A percentile compares a stretch with the other conserved stretches of the same genome.
These are phyloP conservation scores for Fusarium proliferatum DNA, from an alignment of 2,329 filamentous ascomycete genomes.

Conservation along the genomic window DNA sequence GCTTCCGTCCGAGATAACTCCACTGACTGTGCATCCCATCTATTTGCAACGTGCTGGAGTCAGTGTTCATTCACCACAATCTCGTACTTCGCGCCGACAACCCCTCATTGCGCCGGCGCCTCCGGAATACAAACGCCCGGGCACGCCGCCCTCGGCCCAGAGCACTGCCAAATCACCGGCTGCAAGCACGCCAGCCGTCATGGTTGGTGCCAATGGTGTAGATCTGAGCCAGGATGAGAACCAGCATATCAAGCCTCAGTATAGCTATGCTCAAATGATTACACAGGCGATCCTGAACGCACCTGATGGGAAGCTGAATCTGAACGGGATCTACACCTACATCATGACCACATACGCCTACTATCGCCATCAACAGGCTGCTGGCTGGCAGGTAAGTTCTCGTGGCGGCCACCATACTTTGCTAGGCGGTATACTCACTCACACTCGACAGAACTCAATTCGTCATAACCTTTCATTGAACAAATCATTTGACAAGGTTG, in stretches of 20 bases:
- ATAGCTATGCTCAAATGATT: conserved; percentile 96
- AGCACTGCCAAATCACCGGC: conserved; percentile 49
- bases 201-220: conserved; percentile 63
- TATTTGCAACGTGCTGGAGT: conserved; percentile 77
- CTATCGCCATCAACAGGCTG: conserved; percentile 80
- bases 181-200: conserved; percentile 51
- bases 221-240: conserved; percentile 86
- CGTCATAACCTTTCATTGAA: conserved; percentile 96
- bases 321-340: conserved; percentile 93
- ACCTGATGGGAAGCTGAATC: conserved; percentile 85
- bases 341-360: conserved; percentile 94
- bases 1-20: conserved; percentile 77
- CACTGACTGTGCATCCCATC: conserved; percentile 73
- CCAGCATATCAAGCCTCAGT: conserved; percentile 93
- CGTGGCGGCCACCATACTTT: background rate
- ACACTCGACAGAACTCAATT: conserved; percentile 80
- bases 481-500: conserved; percentile 93
- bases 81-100: conserved; percentile 49
- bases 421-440: conserved; percentile 8
- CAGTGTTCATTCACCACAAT: conserved; percentile 47
- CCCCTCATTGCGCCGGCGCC: conserved; percentile 69
- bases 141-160: conserved; percentile 66
- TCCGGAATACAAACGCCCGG: conserved; percentile 69
- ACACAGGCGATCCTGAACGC: conserved; percentile 94
- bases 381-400: conserved; percentile 86